phyloP scores from a whole-genome alignment of 192 early-diverging fungal species.

The Phycomyces nitens region DNA sequence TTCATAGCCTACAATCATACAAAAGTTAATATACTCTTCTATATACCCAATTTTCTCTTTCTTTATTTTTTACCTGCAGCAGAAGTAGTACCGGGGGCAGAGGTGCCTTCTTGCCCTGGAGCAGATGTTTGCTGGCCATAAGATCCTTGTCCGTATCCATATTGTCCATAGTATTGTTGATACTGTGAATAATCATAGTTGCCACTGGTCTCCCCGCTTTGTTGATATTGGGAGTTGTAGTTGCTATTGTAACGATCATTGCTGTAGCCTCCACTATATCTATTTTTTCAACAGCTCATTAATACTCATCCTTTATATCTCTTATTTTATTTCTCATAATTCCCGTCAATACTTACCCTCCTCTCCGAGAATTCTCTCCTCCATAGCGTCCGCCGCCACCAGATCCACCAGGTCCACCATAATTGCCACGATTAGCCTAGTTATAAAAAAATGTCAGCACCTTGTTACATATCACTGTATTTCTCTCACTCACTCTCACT shows the following conservation, averaged over 20 bases:
- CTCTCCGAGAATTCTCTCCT: constrained; percentile 1
- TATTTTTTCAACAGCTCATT: too few relatives aligned
- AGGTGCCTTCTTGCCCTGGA: constrained; percentile 6
- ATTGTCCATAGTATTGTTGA: constrained; percentile 19
- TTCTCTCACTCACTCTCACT: neutral
- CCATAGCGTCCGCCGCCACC: constrained; percentile 17
- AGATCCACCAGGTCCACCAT: neutral
- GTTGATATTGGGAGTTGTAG: constrained; percentile 12
- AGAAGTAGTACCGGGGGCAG: neutral
- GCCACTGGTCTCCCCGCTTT: neutral
- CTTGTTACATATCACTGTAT: neutral
- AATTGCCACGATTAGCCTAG: neutral
- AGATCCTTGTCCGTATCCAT: constrained; percentile 20
- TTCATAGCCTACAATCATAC: neutral
- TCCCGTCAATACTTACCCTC: constrained; percentile 5
- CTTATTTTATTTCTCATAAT: too few relatives aligned
- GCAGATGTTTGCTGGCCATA: neutral
- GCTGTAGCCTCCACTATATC: constrained; percentile 15
- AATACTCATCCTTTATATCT: too few relatives aligned
- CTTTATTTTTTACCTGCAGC: neutral
- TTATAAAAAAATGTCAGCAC: neutral
- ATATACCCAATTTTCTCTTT: neutral
- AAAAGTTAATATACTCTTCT: too few relatives aligned
- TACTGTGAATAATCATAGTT: constrained; percentile 32
- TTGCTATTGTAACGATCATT: constrained; percentile 7